phyloP scores from a whole-genome alignment of 306 rosid genomes.

The Cicer judaicum region DNA sequence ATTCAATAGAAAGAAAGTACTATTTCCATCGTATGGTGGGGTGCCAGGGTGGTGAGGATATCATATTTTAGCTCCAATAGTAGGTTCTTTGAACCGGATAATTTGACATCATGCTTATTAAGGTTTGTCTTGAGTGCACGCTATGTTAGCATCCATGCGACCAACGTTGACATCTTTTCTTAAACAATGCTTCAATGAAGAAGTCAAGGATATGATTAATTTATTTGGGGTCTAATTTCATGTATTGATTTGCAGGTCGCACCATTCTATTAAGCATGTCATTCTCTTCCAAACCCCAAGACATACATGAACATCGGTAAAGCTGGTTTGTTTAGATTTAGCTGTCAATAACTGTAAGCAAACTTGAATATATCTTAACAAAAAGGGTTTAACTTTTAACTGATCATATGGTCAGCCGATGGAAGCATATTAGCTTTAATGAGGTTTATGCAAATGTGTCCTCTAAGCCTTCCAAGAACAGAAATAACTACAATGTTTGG shows the following conservation, averaged over 20 bases:
- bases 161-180: neutral
- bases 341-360: neutral
- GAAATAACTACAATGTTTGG: neutral
- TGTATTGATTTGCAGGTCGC: neutral
- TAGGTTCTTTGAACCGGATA: too few relatives aligned
- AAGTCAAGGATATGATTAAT: neutral
- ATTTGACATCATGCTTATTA: too few relatives aligned
- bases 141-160: neutral
- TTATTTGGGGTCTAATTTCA: neutral
- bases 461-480: too few relatives aligned
- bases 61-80: too few relatives aligned
- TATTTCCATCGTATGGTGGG: too few relatives aligned
- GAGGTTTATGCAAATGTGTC: neutral
- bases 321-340: neutral
- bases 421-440: neutral
- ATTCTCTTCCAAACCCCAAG: neutral
- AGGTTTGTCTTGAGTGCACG: neutral
- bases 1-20: too few relatives aligned
- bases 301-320: neutral
- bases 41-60: too few relatives aligned
- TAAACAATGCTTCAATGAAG: neutral
- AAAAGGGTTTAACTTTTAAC: too few relatives aligned
- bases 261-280: neutral
- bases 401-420: neutral
- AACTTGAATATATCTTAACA: neutral